Conservation (phyloP, 2,329 filamentous ascomycete species). For the Bertia moriformis region DNA sequence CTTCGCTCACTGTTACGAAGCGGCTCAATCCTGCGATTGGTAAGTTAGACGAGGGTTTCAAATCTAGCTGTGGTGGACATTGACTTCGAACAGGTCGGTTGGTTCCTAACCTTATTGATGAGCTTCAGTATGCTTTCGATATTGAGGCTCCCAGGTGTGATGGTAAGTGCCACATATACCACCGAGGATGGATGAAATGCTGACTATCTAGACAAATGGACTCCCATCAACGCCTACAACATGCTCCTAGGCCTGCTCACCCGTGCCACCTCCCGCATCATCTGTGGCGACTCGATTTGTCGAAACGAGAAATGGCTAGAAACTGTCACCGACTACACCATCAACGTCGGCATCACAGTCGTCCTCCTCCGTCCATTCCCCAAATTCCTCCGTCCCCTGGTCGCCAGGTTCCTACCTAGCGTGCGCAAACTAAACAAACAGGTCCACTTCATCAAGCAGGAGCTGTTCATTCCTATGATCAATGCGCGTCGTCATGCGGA, state of each 20-base stretch:
- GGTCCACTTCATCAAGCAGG: slow-evolving; percentile 13
- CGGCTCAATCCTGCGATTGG: not conserved
- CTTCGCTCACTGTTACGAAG: not conserved
- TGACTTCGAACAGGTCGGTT: not conserved
- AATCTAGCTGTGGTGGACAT: too few relatives aligned
- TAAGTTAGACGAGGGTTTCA: too few relatives aligned
- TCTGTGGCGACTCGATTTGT: slow-evolving; percentile 18
- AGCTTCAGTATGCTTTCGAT: slow-evolving; percentile 2
- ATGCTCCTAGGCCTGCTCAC: slow-evolving; percentile 16
- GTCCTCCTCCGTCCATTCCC: slow-evolving; percentile 17
- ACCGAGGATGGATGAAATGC: not conserved
- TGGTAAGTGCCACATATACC: not conserved
- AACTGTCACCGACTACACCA: slow-evolving; percentile 15
- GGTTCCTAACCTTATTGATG: slow-evolving; percentile 2
- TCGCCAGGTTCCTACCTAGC: slow-evolving; percentile 16
- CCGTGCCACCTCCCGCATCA: slow-evolving; percentile 21
- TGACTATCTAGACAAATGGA: not conserved
- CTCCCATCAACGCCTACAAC: not conserved
- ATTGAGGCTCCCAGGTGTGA: slow-evolving; percentile 1
- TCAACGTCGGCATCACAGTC: slow-evolving; percentile 15
- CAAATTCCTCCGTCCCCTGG: slow-evolving; percentile 13
- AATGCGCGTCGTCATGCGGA: slow-evolving; percentile 11
- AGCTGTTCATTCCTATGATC: slow-evolving; percentile 17
- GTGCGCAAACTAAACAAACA: slow-evolving; percentile 15
- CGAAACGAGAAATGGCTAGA: slow-evolving; percentile 21